Base-by-base conservation (phyloP, 2,329 filamentous ascomycete species). In the Tolypocladium ophioglossoides region DNA sequence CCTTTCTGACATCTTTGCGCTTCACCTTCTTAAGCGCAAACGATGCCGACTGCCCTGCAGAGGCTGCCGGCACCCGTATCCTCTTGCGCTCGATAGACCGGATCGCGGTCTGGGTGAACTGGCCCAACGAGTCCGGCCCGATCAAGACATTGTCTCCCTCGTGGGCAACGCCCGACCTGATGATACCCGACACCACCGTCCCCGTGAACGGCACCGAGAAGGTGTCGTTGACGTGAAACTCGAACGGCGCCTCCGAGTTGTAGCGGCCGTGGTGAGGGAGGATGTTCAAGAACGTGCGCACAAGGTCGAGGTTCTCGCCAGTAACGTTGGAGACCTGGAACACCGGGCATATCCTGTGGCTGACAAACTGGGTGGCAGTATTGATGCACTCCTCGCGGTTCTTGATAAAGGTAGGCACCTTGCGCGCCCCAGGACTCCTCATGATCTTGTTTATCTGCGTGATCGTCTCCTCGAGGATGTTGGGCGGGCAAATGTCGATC, bases 241-340 rank as follows among this genome's bases (percentile, higher is more conserved):
- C 94, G 60, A 97, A 95, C 0, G 91, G 86, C 0, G 89, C 90
- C 49, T 89, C 85, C 20, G 85, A 78, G 66, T 97, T 89, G 68
- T 97, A 97, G 57, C 92, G 88, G 51, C 92, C 92, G 62, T 96
- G 89, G 62, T 96, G 91, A 1, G 94, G 94, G 4, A 99, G 78
- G 57, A 97, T 95, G 64, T 97, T 97, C 53, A 99, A 74, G 69
- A 99, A 99, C 0, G 86, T 89, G 53, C 92, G 86, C 6, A 99
- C 91, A 5, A 96, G 79, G 58, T 96, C 89, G 48, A 99, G 79
- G 57, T 89, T 90, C 70, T 95, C 83, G 48, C 94, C 94, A 0
- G 94, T 97, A 35, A 99, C 94, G 65, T 99, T 99, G 61, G 92
- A 97, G 12, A 99, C 91, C 66, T 97, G 91, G 73, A 99, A 99